Evolutionary conservation across 1,284 basidiomycete genomes (phyloP), one percentile per base, ranked within the genome.

Genomic region (Moesziomyces aphidis): DNA sequence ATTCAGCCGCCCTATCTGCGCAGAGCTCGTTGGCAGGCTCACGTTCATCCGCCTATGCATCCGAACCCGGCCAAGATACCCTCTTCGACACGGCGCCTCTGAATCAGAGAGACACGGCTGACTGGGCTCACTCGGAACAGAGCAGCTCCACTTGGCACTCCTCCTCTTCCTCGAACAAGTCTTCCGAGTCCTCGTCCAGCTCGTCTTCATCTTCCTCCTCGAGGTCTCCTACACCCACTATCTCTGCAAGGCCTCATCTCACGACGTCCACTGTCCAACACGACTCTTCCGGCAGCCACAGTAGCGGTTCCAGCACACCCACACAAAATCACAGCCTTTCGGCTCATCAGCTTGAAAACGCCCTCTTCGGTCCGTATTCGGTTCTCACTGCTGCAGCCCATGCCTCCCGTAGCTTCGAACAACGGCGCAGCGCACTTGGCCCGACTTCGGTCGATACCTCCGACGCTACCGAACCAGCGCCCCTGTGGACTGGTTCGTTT

Each of bases 401-500:
- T 24, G 49, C 42, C 36, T 39, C 49, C 3, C 54, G 45, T 3
- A 53, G 28, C 50, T 57, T 50, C 56, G 59, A 65, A 31, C 59
- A 62, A 19, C 62, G 46, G n/a, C 59, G 58, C 8, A 21, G 47
- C 4, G 55, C 67, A 13, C 42, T 59, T 1, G 53, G 67, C 13
- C 44, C 72, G 3, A 42, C 71, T 26, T 22, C 50, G 4, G 23
- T 60, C 21, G 55, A 53, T 5, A 31, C 64, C 4, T 61, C 66
- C 9, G 63, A 69, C 4, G 49, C 42, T 5, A 24, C 65, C 17
- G 54, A 64, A 19, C 28, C 60, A 6, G 43, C 74, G 0, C 55
- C 70, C 11, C 54, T 67, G 8, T 76, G 74, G 74, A 67, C 71
- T 1, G 53, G 58, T 44, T 63, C 74, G 1, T 53, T 76, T 42